Percentiles rank a stretch among this genome's conserved stretches.
phyloP scores from a whole-genome alignment of 257 asterid species.

The Leonotis leonurus region DNA sequence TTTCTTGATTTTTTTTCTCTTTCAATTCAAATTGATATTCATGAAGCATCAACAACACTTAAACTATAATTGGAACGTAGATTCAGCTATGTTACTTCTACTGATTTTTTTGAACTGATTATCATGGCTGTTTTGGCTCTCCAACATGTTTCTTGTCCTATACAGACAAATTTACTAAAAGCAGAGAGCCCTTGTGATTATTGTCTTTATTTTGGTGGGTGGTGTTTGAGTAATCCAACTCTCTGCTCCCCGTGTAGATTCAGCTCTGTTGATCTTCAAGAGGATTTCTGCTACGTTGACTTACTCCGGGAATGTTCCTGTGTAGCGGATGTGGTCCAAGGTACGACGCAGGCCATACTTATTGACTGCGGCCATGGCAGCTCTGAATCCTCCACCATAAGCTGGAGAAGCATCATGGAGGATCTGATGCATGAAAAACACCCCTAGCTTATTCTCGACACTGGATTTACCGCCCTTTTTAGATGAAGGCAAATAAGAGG shows the following conservation, averaged over 20 bases:
- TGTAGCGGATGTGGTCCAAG: constrained; percentile 57
- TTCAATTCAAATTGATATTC: too few species aligned
- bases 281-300: background rate
- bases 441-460: constrained; percentile 67
- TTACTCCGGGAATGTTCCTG: constrained; percentile 61
- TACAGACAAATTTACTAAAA: background rate
- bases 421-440: constrained; percentile 91
- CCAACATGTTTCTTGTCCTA: background rate
- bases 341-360: constrained; percentile 70
- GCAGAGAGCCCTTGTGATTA: background rate
- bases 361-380: constrained; percentile 76
- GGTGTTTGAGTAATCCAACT: background rate
- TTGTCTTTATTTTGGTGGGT: background rate
- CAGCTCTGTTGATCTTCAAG: background rate
- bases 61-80: background rate
- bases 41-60: too few species aligned
- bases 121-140: background rate
- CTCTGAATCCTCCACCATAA: constrained; percentile 83
- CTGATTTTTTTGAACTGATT: background rate
- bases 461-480: constrained; percentile 69
- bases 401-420: constrained; percentile 80
- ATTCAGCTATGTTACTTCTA: background rate
- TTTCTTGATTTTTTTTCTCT: background rate
- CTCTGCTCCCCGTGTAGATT: background rate
- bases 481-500: constrained; percentile 19